Evolutionary conservation across 441 rosid species (phyloP).

Genomic region (Arabidopsis lyrata): DNA sequence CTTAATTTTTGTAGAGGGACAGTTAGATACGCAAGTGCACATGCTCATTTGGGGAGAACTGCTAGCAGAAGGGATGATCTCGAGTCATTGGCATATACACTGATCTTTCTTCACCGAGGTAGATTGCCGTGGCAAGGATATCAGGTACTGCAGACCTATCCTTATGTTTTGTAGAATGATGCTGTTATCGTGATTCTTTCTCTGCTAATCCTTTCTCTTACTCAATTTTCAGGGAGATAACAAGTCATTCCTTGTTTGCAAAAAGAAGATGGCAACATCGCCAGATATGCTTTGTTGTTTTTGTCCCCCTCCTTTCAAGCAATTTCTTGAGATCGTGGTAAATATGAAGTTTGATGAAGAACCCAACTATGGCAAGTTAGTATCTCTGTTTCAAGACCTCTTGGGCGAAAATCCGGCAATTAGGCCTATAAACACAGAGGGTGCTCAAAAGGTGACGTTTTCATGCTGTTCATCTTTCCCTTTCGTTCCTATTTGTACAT

Average conservation of each 20-base stretch:
- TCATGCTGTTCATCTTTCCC: constrained; percentile 13
- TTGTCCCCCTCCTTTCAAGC: constrained; percentile 88
- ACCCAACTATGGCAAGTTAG: constrained; percentile 86
- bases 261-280: constrained; percentile 97
- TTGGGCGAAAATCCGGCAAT: constrained; percentile 89
- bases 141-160: constrained; percentile 62
- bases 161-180: constrained; percentile 16
- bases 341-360: constrained; percentile 99
- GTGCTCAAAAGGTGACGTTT: constrained; percentile 86
- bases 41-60: constrained; percentile 97
- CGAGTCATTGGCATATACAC: constrained; percentile 96
- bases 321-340: constrained; percentile 93
- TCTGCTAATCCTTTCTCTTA: constrained; percentile 20
- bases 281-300: constrained; percentile 96
- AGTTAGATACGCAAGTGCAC: constrained; percentile 97
- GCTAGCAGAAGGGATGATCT: constrained; percentile 99
- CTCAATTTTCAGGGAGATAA: constrained; percentile 81
- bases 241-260: constrained; percentile 94
- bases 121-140: constrained; percentile 99
- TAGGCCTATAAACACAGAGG: constrained; percentile 97
- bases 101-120: constrained; percentile 89
- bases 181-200: constrained; percentile 17
- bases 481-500: constrained; percentile 13
- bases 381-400: constrained; percentile 85
- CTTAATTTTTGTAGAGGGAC: constrained; percentile 66